Conservation (phyloP, 2,329 filamentous ascomycete genomes). For the Paraconiothyrium brasiliense region DNA sequence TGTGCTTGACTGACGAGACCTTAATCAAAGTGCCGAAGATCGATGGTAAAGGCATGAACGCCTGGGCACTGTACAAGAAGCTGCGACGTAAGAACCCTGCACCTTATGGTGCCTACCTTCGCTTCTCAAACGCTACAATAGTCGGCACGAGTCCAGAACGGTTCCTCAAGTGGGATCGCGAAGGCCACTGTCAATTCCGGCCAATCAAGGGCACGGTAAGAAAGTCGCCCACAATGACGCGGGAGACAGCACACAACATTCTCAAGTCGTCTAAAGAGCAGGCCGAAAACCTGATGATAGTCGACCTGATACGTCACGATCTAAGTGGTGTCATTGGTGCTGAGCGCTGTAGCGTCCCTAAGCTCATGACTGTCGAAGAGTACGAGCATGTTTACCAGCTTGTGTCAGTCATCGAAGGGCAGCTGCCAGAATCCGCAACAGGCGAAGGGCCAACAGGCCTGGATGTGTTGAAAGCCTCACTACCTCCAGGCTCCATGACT, state of each 20-base stretch:
- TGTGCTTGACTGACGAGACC: slow-evolving; percentile 80
- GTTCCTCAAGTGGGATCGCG: slow-evolving; percentile 73
- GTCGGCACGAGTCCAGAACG: slow-evolving; percentile 85
- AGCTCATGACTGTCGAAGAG: slow-evolving; percentile 84
- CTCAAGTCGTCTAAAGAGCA: slow-evolving; percentile 84
- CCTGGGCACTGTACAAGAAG: slow-evolving; percentile 74
- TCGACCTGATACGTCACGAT: slow-evolving; percentile 89
- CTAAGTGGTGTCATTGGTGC: slow-evolving; percentile 80
- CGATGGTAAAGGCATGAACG: slow-evolving; percentile 33
- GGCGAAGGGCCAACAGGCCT: slow-evolving; percentile 57
- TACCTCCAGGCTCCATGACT: slow-evolving; percentile 92
- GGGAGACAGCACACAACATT: slow-evolving; percentile 73
- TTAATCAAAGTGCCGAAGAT: slow-evolving; percentile 56
- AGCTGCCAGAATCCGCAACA: slow-evolving; percentile 12
- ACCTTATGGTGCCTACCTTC: slow-evolving; percentile 81
- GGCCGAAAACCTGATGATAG: slow-evolving; percentile 96
- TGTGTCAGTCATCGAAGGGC: slow-evolving; percentile 83
- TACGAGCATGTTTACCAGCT: slow-evolving; percentile 86
- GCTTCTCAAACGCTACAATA: slow-evolving; percentile 70
- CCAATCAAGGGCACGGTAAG: slow-evolving; percentile 94
- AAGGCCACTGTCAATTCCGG: slow-evolving; percentile 75
- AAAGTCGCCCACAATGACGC: slow-evolving; percentile 72
- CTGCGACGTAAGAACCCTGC: slow-evolving; percentile 77
- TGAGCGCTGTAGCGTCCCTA: slow-evolving; percentile 74
- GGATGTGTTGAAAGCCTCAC: slow-evolving; percentile 75